phyloP scores from a whole-genome alignment of 164 flowering plant genomes.

The Annona squamosa region DNA sequence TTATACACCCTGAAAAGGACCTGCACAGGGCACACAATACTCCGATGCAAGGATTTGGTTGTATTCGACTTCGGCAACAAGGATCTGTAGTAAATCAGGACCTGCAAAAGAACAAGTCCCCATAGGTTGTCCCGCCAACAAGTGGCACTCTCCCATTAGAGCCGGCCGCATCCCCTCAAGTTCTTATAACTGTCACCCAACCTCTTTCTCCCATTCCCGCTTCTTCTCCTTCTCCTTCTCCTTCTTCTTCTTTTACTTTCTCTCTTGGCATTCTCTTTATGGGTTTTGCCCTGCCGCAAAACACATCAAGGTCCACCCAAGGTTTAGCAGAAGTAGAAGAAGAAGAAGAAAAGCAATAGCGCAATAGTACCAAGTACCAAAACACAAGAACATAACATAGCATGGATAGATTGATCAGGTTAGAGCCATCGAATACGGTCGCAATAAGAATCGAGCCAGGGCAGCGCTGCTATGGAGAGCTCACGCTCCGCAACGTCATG shows the following conservation, averaged over 20 bases:
- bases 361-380: neutral
- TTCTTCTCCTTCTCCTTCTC: constrained; percentile 4
- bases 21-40: neutral
- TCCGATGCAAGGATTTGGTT: neutral
- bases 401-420: constrained; percentile 63
- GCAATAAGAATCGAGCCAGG: constrained; percentile 50
- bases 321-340: neutral
- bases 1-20: too few species aligned
- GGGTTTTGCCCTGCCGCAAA: constrained; percentile 8
- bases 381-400: neutral
- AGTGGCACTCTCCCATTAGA: constrained; percentile 27
- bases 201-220: neutral
- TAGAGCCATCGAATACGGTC: constrained; percentile 66
- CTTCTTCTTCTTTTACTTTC: constrained; percentile 2
- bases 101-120: constrained; percentile 58
- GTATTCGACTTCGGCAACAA: constrained; percentile 8
- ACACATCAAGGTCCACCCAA: constrained; percentile 7
- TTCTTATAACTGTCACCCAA: too few species aligned
- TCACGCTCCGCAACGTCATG: constrained; percentile 70
- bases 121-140: constrained; percentile 54
- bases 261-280: constrained; percentile 1
- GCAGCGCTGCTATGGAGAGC: constrained; percentile 44
- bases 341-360: neutral
- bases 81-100: constrained; percentile 14
- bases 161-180: constrained; percentile 39